Evolutionary conservation across 176 grass and related monocot species (phyloP), one percentile per base, ranked within the genome.

Genomic region (Lolium rigidum): DNA sequence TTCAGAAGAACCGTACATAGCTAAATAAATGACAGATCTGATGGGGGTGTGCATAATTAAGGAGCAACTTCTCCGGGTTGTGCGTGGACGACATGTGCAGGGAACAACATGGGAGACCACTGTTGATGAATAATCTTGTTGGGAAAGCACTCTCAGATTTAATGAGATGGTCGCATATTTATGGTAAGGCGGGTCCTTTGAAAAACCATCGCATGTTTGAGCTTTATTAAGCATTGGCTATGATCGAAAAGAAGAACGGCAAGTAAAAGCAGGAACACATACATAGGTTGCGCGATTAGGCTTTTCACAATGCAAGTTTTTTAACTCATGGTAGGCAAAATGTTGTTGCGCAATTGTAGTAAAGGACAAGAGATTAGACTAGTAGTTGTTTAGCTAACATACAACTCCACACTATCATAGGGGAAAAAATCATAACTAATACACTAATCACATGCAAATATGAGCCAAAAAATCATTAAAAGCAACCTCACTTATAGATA

Each of bases 121-220:
- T 50, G 71, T 74, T 24, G 46, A 26, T 26, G 22, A 17, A 74
- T 15, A 51, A 25, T 74, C 71, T 74, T 74, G 71, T 50, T 74
- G 71, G 46, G 3, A 28, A 51, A 28, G 50, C 46, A 26, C 13
- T 74, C 38, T 72, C 70, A 16, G 2, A 16, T 16, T 74, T 16
- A 51, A 74, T 49, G 71, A 15, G 43, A 74, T 25, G 12, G 46
- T 49, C 22, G 15, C 31, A 24, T 48, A 73, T 48, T 73, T 73
- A 73, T 73, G 8, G 43, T 14, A 22, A 48, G 21, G n/a, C 5
- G 11, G n/a, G 21, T 74, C 71, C 5, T 47, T 25, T 49, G 12
- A 6, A 22, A 24, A 48, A 74, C 14, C 21, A 74, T 74, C 70
- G 44, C 6, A 24, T 74, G n/a, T 74, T 74, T 24, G 44, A 49